A percentile compares a stretch with the other conserved stretches of the same genome.
These are phyloP conservation scores for Globisporangium radiosum DNA, from an alignment of 352 stramenopile species.

Conservation along the genomic window DNA sequence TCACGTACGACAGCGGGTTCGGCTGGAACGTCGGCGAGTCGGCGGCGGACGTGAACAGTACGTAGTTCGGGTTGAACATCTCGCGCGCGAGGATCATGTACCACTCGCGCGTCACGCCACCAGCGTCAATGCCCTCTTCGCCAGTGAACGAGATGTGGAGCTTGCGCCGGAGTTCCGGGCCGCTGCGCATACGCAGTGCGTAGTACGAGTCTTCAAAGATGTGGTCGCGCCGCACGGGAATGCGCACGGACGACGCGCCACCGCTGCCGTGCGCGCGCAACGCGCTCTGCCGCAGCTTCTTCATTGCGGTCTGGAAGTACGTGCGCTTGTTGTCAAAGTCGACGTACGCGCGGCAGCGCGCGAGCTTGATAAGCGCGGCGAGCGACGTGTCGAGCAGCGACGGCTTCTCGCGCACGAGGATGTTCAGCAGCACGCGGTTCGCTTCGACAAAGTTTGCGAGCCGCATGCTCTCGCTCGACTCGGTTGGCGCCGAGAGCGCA, in stretches of 20 bases:
- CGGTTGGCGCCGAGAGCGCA: conserved; percentile 25
- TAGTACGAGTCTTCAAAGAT: conserved; percentile 99
- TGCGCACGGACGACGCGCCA: conserved; percentile 85
- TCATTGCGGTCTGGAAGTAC: conserved; percentile 96
- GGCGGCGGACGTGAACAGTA: conserved; percentile 97
- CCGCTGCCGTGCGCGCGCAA: conserved; percentile 79
- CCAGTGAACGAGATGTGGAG: conserved; percentile 97
- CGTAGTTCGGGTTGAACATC: conserved; percentile 99
- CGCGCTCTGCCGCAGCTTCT: conserved; percentile 81
- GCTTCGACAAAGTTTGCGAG: conserved; percentile 91
- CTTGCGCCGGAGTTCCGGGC: conserved; percentile 95
- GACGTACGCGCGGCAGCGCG: conserved; percentile 92
- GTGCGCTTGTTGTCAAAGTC: conserved; percentile 99
- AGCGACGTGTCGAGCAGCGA: conserved; percentile 95
- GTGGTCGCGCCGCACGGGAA: conserved; percentile 90
- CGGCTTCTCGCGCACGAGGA: conserved; percentile 95
- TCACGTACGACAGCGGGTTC: conserved; percentile 98
- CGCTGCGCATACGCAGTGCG: conserved; percentile 93
- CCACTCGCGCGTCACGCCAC: conserved; percentile 97
- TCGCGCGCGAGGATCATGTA: conserved; percentile 98
- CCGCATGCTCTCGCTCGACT: conserved; percentile 50
- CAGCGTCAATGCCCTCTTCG: conserved; percentile 98
- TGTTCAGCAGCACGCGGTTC: conserved; percentile 97
- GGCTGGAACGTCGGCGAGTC: conserved; percentile 99
- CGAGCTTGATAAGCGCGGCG: conserved; percentile 93